phyloP scores from a whole-genome alignment of 139 green algal species.

The Zygnema cylindricum region DNA sequence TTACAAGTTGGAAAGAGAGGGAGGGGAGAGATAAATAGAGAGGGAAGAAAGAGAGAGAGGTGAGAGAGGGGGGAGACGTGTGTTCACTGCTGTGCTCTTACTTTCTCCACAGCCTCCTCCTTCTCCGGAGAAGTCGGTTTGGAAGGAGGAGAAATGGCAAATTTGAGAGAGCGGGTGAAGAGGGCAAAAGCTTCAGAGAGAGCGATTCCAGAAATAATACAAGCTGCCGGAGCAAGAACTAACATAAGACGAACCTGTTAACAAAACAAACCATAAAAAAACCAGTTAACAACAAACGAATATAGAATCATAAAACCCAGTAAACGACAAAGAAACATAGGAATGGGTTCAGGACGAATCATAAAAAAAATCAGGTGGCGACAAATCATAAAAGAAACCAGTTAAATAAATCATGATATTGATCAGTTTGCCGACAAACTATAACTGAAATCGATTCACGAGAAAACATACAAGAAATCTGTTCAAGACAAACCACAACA shows the following conservation, averaged over 20 bases:
- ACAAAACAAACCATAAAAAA: too few relatives aligned
- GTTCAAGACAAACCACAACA: too few relatives aligned
- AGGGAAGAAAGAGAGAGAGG: background rate
- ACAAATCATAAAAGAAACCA: too few relatives aligned
- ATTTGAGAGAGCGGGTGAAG: conserved; percentile 47
- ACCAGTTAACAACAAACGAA: too few relatives aligned
- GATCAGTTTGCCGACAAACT: too few relatives aligned
- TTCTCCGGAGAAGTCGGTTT: background rate
- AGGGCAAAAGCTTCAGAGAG: conserved; percentile 62
- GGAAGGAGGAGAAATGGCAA: background rate
- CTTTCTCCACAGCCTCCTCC: background rate
- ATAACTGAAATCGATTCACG: too few relatives aligned
- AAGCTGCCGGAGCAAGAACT: conserved; percentile 91
- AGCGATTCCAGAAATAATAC: conserved; percentile 87
- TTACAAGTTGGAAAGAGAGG: background rate
- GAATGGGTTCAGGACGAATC: too few relatives aligned
- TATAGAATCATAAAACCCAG: too few relatives aligned
- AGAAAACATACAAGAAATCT: too few relatives aligned
- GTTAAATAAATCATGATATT: too few relatives aligned
- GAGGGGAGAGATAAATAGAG: background rate
- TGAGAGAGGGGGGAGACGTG: background rate
- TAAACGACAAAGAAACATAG: too few relatives aligned
- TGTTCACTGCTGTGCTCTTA: background rate
- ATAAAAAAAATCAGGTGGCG: too few relatives aligned
- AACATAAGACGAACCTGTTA: conserved; percentile 95